phyloP scores from a whole-genome alignment of 768 basidiomycete genomes.

The Boletellus ananas region DNA sequence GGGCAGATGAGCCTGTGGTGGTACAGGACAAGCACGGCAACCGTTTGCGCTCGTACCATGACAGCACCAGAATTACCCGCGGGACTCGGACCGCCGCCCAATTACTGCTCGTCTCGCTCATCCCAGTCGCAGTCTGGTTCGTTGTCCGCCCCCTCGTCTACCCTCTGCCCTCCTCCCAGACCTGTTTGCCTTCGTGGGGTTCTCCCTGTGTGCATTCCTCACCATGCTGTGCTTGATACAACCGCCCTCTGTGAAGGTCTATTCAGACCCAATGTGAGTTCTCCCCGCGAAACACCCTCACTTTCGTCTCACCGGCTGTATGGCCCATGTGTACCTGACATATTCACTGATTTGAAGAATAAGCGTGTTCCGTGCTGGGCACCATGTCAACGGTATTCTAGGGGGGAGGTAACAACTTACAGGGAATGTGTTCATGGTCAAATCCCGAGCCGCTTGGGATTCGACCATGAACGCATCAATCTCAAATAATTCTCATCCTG shows the following conservation, averaged over 20 bases:
- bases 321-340: no score
- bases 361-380: conserved; percentile 63
- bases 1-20: no score
- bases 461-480: no score
- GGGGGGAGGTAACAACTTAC: conserved; percentile 36
- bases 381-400: conserved; percentile 14
- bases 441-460: no score
- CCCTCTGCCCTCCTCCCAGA: conserved; percentile 68
- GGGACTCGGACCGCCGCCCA: conserved; percentile 51
- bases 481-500: no score
- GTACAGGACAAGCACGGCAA: conserved; percentile 26
- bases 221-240: conserved; percentile 74
- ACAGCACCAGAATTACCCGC: conserved; percentile 33
- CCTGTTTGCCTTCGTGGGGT: conserved; percentile 75
- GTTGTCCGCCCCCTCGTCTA: conserved; percentile 67
- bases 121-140: conserved; percentile 73
- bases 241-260: conserved; percentile 86
- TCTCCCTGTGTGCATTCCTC: conserved; percentile 79
- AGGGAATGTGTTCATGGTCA: conserved; percentile 71
- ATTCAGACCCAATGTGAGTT: conserved; percentile 65
- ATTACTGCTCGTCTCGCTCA: conserved; percentile 52
- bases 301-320: no score
- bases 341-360: no score
- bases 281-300: not conserved
- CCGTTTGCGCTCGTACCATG: conserved; percentile 1